phyloP scores from a whole-genome alignment of 2,329 filamentous ascomycete genomes.

The Aspergillus bombycis region DNA sequence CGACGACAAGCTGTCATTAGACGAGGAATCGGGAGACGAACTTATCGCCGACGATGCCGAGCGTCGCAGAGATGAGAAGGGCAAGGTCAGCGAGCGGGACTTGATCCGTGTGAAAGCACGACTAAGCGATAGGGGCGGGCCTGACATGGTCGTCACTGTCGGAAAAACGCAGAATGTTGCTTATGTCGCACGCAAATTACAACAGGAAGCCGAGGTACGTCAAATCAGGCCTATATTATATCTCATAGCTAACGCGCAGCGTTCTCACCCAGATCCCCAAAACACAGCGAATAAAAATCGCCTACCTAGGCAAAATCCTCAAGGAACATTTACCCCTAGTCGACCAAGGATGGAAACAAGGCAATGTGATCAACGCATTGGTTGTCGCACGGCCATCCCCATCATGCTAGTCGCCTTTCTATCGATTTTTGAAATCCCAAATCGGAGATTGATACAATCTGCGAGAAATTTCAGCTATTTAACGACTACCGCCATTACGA shows the following conservation, averaged over 20 bases:
- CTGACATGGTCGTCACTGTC: constrained; percentile 64
- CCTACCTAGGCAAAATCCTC: constrained; percentile 80
- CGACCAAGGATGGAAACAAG: constrained; percentile 74
- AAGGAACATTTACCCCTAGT: constrained; percentile 67
- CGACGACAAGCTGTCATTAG: constrained; percentile 38
- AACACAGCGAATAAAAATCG: constrained; percentile 67
- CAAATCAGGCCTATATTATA: not conserved
- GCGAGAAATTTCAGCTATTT: not conserved
- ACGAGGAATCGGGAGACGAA: constrained; percentile 46
- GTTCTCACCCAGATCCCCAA: constrained; percentile 55
- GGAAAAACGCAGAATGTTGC: constrained; percentile 66
- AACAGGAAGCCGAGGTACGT: constrained; percentile 66
- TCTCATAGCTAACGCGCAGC: constrained; percentile 11
- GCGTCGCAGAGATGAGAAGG: constrained; percentile 59
- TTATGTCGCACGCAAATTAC: constrained; percentile 64
- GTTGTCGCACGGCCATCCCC: constrained; percentile 50
- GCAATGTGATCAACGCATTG: constrained; percentile 76
- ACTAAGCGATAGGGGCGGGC: constrained; percentile 65
- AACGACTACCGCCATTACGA: constrained; percentile 4
- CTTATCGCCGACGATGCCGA: constrained; percentile 42
- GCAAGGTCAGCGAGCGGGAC: constrained; percentile 61
- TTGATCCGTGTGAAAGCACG: constrained; percentile 63
- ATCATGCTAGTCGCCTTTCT: not conserved
- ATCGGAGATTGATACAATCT: not conserved
- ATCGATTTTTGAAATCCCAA: not conserved